A percentile compares a stretch with the other conserved stretches of the same genome.
Evolutionary conservation across 257 asterid genomes (phyloP).

Genomic region (Solanum peruvianum): DNA sequence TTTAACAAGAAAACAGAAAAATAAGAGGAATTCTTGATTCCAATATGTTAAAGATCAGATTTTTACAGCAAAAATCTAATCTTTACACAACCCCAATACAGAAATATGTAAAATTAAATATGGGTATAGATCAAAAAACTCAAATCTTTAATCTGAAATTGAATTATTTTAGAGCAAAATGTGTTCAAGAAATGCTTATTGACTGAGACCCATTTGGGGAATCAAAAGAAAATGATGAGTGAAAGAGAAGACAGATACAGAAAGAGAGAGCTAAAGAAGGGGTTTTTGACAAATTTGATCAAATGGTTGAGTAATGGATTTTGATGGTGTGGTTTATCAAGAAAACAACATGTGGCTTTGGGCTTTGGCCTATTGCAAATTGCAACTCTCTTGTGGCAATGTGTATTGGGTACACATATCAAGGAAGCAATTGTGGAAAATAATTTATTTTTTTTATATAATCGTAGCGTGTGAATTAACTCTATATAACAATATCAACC

Average conservation of each 20-base stretch:
- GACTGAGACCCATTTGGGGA: not conserved
- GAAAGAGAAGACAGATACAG: not conserved
- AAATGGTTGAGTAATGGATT: conserved; percentile 26
- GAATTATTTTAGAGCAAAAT: not conserved
- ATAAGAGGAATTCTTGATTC: not conserved
- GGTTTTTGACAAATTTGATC: conserved; percentile 16
- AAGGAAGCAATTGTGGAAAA: not conserved
- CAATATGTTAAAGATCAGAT: not conserved
- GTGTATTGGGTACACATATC: not conserved
- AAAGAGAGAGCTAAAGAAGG: not conserved
- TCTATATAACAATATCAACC: too few species aligned
- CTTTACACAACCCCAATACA: not conserved
- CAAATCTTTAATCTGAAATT: not conserved
- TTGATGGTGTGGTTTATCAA: conserved; percentile 6
- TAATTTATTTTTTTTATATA: too few species aligned
- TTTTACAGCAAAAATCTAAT: not conserved
- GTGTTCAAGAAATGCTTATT: not conserved
- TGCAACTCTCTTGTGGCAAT: not conserved
- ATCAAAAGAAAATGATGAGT: not conserved
- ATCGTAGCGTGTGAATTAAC: too few species aligned
- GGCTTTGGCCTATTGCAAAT: not conserved
- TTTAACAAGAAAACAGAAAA: not conserved
- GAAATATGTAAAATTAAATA: not conserved
- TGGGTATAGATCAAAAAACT: not conserved
- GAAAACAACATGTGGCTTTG: not conserved